phyloP scores from a whole-genome alignment of 257 asterid species.

The Ocimum tenuiflorum region DNA sequence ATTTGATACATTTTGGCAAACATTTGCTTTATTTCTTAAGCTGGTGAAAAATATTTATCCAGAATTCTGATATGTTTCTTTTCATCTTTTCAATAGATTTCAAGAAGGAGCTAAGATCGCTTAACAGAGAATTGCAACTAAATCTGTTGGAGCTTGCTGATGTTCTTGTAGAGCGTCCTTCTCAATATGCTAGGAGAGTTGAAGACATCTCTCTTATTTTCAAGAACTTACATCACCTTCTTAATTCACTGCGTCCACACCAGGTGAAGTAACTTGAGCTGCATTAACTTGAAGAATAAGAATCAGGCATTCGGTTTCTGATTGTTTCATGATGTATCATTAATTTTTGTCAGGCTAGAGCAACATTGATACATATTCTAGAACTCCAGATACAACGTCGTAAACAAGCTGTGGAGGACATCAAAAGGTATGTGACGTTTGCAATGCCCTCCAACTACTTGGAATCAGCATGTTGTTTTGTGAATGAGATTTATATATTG shows the following conservation, averaged over 20 bases:
- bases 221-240: constrained; percentile 90
- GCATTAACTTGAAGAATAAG: neutral
- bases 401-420: constrained; percentile 94
- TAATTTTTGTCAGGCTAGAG: constrained; percentile 68
- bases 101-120: constrained; percentile 84
- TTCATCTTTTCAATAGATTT: constrained; percentile 44
- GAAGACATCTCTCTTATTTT: constrained; percentile 87
- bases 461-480: neutral
- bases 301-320: constrained; percentile 9
- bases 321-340: neutral
- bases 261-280: constrained; percentile 47
- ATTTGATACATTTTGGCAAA: neutral
- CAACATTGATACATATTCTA: constrained; percentile 85
- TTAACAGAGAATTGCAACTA: constrained; percentile 82
- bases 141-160: constrained; percentile 90
- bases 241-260: constrained; percentile 90
- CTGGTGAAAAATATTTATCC: constrained; percentile 5
- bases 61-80: constrained; percentile 10
- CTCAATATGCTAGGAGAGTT: constrained; percentile 93
- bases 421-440: constrained; percentile 52
- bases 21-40: neutral
- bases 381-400: constrained; percentile 92
- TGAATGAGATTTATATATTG: neutral
- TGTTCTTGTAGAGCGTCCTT: constrained; percentile 90
- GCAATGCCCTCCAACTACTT: constrained; percentile 2